phyloP scores from a whole-genome alignment of 257 asterid genomes.

The Rubia yunnanensis region DNA sequence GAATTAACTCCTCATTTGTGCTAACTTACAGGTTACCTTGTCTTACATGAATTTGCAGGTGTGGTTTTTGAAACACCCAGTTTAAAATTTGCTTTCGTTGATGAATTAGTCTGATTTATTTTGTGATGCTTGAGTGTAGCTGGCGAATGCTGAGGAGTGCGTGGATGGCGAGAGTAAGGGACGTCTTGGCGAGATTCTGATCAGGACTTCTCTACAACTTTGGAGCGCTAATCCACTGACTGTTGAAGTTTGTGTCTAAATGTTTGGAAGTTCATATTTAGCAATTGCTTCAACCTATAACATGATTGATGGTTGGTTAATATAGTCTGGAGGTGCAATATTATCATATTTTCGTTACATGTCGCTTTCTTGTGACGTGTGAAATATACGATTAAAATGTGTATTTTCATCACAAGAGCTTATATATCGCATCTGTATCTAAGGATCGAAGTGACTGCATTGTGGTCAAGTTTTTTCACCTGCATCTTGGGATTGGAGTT shows the following conservation, averaged over 20 bases:
- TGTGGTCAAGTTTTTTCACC: too few species aligned
- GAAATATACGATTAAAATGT: neutral
- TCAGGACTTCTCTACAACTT: conserved; percentile 8
- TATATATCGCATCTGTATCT: too few species aligned
- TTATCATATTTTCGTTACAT: neutral
- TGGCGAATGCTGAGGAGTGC: conserved; percentile 89
- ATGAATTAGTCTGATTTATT: neutral
- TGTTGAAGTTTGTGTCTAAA: neutral
- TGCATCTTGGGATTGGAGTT: too few species aligned
- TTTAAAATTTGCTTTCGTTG: neutral
- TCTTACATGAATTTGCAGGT: conserved; percentile 97
- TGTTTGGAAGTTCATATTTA: neutral
- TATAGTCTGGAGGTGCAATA: neutral
- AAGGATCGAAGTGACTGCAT: too few species aligned
- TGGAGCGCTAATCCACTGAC: neutral
- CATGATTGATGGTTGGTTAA: neutral
- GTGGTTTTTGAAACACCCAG: neutral
- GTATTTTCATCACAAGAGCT: neutral
- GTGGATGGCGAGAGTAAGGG: conserved; percentile 84
- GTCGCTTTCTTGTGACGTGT: neutral
- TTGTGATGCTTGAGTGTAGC: conserved; percentile 33
- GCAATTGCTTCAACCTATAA: neutral
- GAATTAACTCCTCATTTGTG: conserved; percentile 2
- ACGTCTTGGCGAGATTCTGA: conserved; percentile 71
- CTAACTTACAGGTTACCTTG: conserved; percentile 61